Base-by-base conservation (phyloP, 805 yeast genomes). In the Starmerella potacharoeniae region DNA sequence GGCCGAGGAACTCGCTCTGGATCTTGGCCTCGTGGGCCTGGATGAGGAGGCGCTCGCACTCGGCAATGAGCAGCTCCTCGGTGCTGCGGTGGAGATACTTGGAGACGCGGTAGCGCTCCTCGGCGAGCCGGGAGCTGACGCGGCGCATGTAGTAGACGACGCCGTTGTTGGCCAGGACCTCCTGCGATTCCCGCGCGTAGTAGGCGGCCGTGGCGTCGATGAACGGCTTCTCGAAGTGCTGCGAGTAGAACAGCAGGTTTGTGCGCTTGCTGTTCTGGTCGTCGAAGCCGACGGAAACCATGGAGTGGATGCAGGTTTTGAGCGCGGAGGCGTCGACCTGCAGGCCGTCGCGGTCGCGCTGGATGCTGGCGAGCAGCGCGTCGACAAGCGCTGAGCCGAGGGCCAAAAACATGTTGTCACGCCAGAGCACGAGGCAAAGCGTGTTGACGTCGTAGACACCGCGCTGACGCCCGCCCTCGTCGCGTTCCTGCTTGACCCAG, bases 401-500 rank as follows among this genome's bases (percentile, higher is more conserved):
- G 30, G 79, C 77, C 58, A 78, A 77, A 69, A 93, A 91, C 79
- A 93, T 77, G 56, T 81, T 79, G 56, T 81, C 80, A 65, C 85
- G 83, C 99, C 99, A 93, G 49, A 86, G 83, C 61, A 89, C 76
- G 52, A 91, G 73, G 51, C 96, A 85, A 60, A 93, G 74, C 5
- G 96, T 88, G 67, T 89, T 83, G 28, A 95, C 95, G 69, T 93
- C 98, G 69, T 82, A 88, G 47, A 93, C 82, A 65, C 87, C 89
- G 60, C 89, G 78, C 64, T 87, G 80, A 22, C 65, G 58, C 17
- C 63, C 64, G 16, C 97, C 97, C 67, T 91, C 97, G 44, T 88
- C 84, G 65, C 97, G 78, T 70, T 91, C 97, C 66, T 95, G 90
- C 63, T 85, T 86, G 45, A 95, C 96, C 98, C 98, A 93, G 71